Base-by-base conservation (phyloP, 345 rosid species). In the Sisymbrium altissimum region DNA sequence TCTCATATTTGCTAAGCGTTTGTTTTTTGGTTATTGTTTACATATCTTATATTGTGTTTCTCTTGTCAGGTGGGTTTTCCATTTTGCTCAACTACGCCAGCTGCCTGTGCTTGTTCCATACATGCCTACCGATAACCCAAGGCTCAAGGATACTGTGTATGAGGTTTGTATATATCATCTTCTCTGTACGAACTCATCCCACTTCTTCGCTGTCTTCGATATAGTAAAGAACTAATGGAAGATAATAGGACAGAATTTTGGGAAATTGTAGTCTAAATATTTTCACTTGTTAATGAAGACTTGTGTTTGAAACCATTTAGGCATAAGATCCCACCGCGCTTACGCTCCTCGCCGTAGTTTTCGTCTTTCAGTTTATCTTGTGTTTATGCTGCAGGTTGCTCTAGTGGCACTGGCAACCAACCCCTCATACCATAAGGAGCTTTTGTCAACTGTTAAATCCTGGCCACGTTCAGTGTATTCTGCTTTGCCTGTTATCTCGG, bases 41-140 rank as follows among this genome's bases (percentile, higher is more conserved):
- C 43, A 65, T 69, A 63, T 73, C 46, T 74, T 39, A 71, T 39
- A 7, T 25, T 59, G 41, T 54, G 41, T 68, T 83, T 74, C 71
- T 70, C 73, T 75, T 71, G 33, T 53, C 88, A 96, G 99, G 76
- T 96, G 99, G 99, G 95, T 92, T 82, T 96, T 96, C 87, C 98
- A 90, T 77, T 96, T 96, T 84, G 99, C 99, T 69, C 98, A 92
- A 82, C 93, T 96, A 45, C 99, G 97, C 33, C 99, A 90, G 74
- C 95, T 96, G 57, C 98, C 97, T 54, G 95, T 89, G 35, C 83
- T 96, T 87, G 97, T 92, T 80, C 99, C 97, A 44, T 88, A 84
- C 76, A 92, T 96, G 63, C 99, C 99, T 61, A 90, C 93, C 14
- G 90, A 92, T 68, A 86, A 82, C 78, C 98, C 99, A 52, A 92